These are phyloP conservation scores for Picea mariana DNA, from an alignment of 83 land plant genomes.

Conservation along the genomic window DNA sequence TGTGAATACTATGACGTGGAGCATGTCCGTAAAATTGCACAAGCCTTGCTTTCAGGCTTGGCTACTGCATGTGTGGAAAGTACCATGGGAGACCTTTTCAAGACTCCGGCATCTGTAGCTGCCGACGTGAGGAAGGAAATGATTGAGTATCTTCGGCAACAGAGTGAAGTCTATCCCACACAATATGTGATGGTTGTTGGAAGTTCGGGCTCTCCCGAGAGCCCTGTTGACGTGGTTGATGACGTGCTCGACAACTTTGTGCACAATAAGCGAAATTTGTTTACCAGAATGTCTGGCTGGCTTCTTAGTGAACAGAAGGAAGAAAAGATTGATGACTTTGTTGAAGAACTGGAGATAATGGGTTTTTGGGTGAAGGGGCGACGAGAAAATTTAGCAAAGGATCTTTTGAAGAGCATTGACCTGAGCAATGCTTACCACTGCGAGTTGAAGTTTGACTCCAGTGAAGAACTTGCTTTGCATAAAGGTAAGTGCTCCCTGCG, in stretches of 20 bases:
- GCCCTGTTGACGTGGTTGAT: constrained; percentile 30
- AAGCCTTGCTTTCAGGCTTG: constrained; percentile 58
- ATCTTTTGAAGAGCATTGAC: constrained; percentile 62
- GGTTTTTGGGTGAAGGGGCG: constrained; percentile 72
- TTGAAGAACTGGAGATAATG: constrained; percentile 70
- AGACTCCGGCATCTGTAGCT: constrained; percentile 58
- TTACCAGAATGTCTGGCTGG: constrained; percentile 47
- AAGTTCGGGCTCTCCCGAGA: constrained; percentile 10
- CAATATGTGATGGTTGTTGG: constrained; percentile 44
- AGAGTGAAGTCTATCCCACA: constrained; percentile 59
- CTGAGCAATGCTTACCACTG: constrained; percentile 59
- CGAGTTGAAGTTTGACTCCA: constrained; percentile 49
- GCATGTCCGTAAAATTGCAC: constrained; percentile 60
- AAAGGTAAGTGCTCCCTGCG: constrained; percentile 41
- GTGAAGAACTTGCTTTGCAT: constrained; percentile 53
- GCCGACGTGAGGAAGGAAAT: constrained; percentile 72
- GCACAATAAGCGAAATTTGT: constrained; percentile 34
- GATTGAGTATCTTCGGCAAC: constrained; percentile 63
- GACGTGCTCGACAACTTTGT: constrained; percentile 46
- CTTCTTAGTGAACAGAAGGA: constrained; percentile 47
- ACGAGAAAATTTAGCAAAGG: constrained; percentile 63
- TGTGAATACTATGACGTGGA: constrained; percentile 72
- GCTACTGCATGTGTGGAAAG: constrained; percentile 78
- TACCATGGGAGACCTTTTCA: constrained; percentile 77
- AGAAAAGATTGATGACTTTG: constrained; percentile 85